Percentiles rank a stretch among this genome's conserved stretches.
Evolutionary conservation across 2,329 filamentous ascomycete species (phyloP).

Genomic region (Neonectria coccinea): DNA sequence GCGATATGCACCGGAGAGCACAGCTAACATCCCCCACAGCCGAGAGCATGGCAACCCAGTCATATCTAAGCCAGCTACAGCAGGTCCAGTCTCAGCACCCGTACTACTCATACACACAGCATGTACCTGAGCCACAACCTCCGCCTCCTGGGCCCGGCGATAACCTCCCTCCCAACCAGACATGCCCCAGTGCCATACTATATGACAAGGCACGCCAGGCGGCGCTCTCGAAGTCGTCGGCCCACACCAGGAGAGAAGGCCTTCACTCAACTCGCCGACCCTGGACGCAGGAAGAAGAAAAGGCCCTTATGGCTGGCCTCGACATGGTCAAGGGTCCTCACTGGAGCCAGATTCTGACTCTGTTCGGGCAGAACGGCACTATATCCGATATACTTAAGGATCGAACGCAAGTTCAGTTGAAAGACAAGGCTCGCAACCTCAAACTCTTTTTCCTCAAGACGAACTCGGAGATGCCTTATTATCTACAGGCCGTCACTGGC

Average conservation of each 20-base stretch:
- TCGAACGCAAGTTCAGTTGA: slow-evolving; percentile 89
- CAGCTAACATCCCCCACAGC: slow-evolving; percentile 35
- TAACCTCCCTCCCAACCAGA: slow-evolving; percentile 67
- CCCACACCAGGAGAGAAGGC: slow-evolving; percentile 67
- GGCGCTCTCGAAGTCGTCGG: slow-evolving; percentile 66
- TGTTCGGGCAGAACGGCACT: slow-evolving; percentile 84
- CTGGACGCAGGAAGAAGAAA: slow-evolving; percentile 91
- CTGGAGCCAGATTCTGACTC: slow-evolving; percentile 89
- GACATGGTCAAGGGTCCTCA: slow-evolving; percentile 91
- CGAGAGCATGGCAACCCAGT: slow-evolving; percentile 52
- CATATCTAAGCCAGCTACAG: slow-evolving; percentile 54
- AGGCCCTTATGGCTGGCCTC: slow-evolving; percentile 87
- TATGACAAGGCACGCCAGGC: slow-evolving; percentile 71
- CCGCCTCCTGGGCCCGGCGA: slow-evolving; percentile 48
- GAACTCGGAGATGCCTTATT: slow-evolving; percentile 89
- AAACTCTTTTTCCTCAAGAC: slow-evolving; percentile 94
- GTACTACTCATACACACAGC: slow-evolving; percentile 51
- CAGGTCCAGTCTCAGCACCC: slow-evolving; percentile 53
- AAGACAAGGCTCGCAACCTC: slow-evolving; percentile 90
- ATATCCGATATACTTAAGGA: slow-evolving; percentile 88
- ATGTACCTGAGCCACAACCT: slow-evolving; percentile 51
- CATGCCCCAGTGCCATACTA: slow-evolving; percentile 64
- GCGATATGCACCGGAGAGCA: not conserved
- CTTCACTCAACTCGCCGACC: slow-evolving; percentile 76
- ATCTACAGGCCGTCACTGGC: slow-evolving; percentile 87